Evolutionary conservation across 768 basidiomycete genomes (phyloP).

Genomic region (Leccinum boreale): DNA sequence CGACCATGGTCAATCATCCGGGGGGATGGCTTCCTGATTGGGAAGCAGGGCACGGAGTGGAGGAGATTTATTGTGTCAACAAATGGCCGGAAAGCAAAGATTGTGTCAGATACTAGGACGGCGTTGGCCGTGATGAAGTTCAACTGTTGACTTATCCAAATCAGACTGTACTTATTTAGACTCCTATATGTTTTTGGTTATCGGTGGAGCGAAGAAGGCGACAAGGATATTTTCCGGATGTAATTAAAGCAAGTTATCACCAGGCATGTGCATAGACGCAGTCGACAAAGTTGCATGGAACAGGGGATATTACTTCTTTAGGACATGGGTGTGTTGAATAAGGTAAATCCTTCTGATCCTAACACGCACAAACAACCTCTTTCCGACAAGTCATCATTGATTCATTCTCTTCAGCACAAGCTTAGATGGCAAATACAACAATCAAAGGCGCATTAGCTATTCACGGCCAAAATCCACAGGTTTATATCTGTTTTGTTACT

Average conservation of each 20-base stretch:
- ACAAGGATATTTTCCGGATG: neutral
- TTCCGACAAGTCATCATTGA: neutral
- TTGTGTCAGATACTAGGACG: neutral
- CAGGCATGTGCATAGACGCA: too few relatives aligned
- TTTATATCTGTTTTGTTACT: constrained; percentile 29
- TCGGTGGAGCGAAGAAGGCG: neutral
- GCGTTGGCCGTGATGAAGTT: neutral
- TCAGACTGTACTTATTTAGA: neutral
- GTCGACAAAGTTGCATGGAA: neutral
- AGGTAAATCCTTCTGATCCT: constrained; percentile 18
- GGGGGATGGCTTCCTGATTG: too few relatives aligned
- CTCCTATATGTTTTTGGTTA: neutral
- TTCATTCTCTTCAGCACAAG: neutral
- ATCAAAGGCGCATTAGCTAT: constrained; percentile 82
- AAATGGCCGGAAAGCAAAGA: neutral
- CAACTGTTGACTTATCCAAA: neutral
- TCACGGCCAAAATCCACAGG: constrained; percentile 97
- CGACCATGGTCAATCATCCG: too few relatives aligned
- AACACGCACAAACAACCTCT: constrained; percentile 22
- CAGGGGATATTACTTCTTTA: neutral
- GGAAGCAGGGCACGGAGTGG: neutral
- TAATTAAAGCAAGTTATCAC: neutral
- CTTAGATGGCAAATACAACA: constrained; percentile 88
- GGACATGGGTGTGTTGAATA: constrained; percentile 23
- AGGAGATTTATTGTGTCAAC: neutral